phyloP scores from a whole-genome alignment of 768 basidiomycete species.

The Pholiota conissans region DNA sequence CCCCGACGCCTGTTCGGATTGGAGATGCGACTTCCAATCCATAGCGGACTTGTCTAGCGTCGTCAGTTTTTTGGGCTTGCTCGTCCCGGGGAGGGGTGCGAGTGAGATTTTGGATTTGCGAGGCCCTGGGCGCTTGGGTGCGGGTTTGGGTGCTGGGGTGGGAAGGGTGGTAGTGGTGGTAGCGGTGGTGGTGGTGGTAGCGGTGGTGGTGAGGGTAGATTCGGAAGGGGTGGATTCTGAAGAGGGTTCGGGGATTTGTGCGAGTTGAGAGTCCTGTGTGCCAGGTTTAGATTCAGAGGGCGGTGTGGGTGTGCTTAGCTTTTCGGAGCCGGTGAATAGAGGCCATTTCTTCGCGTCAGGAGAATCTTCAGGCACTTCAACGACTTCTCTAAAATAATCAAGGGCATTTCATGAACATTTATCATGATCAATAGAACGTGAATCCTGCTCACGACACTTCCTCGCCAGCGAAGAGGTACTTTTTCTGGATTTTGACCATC shows the following conservation, averaged over 20 bases:
- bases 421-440: too few species aligned
- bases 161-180: too few species aligned
- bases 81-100: conserved; percentile 48
- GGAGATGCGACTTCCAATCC: conserved; percentile 78
- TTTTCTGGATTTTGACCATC: conserved; percentile 67
- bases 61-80: conserved; percentile 74
- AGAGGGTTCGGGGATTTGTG: too few species aligned
- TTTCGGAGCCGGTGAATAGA: conserved; percentile 34
- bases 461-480: conserved; percentile 76
- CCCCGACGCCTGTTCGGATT: conserved; percentile 36
- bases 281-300: neutral
- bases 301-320: neutral
- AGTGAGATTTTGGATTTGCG: conserved; percentile 65
- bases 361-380: conserved; percentile 72
- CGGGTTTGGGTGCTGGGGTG: conserved; percentile 22
- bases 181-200: conserved; percentile 9
- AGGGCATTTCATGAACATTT: too few species aligned
- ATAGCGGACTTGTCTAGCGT: conserved; percentile 86
- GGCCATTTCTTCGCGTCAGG: conserved; percentile 80
- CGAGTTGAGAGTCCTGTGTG: neutral
- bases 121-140: conserved; percentile 54
- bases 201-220: neutral
- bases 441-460: conserved; percentile 55
- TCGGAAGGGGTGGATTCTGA: neutral
- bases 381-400: conserved; percentile 72